phyloP scores from a whole-genome alignment of 176 grass and related monocot genomes.

The Aegilops longissima region DNA sequence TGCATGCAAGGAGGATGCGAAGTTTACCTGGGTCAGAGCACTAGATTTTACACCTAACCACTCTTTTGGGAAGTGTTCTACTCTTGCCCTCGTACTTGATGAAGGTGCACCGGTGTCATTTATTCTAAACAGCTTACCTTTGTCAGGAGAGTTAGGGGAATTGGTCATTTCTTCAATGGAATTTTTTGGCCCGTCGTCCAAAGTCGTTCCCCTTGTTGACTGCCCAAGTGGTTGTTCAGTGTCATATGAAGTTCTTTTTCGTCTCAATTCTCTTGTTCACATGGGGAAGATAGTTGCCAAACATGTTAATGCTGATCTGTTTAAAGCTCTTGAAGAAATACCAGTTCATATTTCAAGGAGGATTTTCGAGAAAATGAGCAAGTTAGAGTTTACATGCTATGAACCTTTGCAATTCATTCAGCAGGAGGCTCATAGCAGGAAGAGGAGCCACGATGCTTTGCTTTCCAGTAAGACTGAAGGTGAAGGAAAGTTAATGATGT shows the following conservation, averaged over 20 bases:
- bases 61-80: constrained; percentile 70
- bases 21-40: not conserved
- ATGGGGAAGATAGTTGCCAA: constrained; percentile 75
- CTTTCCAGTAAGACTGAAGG: constrained; percentile 32
- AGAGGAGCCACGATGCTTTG: constrained; percentile 27
- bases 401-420: constrained; percentile 73
- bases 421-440: constrained; percentile 45
- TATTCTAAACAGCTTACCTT: constrained; percentile 60
- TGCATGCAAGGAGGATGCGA: too few relatives aligned
- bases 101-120: constrained; percentile 40
- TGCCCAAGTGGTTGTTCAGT: constrained; percentile 58
- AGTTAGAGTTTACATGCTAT: constrained; percentile 72
- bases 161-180: constrained; percentile 32
- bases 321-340: constrained; percentile 64
- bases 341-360: constrained; percentile 50
- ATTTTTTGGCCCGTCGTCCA: constrained; percentile 21
- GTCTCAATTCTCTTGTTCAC: constrained; percentile 89
- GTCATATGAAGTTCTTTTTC: constrained; percentile 79
- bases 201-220: constrained; percentile 74
- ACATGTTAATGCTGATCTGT: constrained; percentile 62
- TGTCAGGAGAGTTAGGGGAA: constrained; percentile 57
- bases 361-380: constrained; percentile 84
- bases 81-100: constrained; percentile 54
- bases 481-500: constrained; percentile 62
- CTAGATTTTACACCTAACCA: constrained; percentile 79